Conservation (phyloP, 2,329 filamentous ascomycete genomes). For the Pseudogymnoascus sp. region DNA sequence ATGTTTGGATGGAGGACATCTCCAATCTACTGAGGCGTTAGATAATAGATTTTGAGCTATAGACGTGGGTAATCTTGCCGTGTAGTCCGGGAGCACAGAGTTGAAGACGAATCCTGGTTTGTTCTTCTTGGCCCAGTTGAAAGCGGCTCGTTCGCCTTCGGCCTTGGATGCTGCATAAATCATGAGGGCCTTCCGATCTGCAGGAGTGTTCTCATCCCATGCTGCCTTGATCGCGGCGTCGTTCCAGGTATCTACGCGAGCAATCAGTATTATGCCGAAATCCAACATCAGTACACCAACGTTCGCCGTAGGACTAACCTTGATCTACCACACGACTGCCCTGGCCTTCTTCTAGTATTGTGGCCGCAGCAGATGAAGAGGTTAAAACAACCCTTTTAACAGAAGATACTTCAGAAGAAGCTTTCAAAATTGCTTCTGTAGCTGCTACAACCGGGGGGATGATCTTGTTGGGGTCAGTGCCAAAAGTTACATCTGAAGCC, state of each 20-base stretch:
- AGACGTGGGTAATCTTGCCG: neutral
- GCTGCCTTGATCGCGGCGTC: neutral
- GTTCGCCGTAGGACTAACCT: neutral
- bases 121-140: neutral
- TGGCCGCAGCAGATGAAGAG: neutral
- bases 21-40: neutral
- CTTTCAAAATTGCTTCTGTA: neutral
- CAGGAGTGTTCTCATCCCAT: neutral
- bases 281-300: too few relatives aligned
- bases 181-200: neutral
- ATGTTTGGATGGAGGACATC: neutral
- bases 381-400: constrained; percentile 9
- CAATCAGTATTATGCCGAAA: neutral
- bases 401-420: neutral
- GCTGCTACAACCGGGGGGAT: neutral
- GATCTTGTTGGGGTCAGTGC: neutral
- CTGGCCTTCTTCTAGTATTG: neutral
- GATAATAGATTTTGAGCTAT: too few relatives aligned
- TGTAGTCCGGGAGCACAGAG: neutral
- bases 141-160: neutral
- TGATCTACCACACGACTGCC: neutral
- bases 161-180: neutral
- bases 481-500: neutral
- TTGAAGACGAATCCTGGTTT: neutral
- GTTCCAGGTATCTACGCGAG: neutral